These are phyloP conservation scores for Westerdykella sp. DNA, from an alignment of 2,329 filamentous ascomycete species.

Conservation along the genomic window DNA sequence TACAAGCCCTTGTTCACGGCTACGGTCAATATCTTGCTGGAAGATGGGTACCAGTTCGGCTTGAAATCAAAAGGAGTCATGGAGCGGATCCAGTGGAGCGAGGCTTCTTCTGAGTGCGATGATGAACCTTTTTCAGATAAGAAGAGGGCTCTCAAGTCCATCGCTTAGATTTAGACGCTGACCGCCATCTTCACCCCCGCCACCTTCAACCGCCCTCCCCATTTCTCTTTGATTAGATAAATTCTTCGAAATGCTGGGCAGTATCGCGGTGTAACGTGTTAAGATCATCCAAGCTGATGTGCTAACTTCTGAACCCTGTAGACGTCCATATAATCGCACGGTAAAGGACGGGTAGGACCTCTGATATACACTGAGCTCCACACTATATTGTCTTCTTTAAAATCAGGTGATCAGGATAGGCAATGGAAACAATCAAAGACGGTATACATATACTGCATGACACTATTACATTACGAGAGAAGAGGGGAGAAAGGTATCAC, in stretches of 20 bases:
- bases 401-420: too few species aligned
- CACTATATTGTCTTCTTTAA: too few species aligned
- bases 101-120: constrained; percentile 11
- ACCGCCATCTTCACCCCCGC: background rate
- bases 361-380: too few species aligned
- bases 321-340: background rate
- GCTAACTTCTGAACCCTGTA: too few species aligned
- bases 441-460: too few species aligned
- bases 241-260: background rate
- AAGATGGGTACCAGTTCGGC: constrained; percentile 9
- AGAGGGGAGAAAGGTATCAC: too few species aligned
- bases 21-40: constrained; percentile 12
- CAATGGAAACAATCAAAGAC: too few species aligned
- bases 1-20: constrained; percentile 9
- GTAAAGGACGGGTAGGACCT: background rate
- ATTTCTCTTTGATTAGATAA: too few species aligned
- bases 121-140: constrained; percentile 4
- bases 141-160: constrained; percentile 5
- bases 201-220: too few species aligned
- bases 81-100: constrained; percentile 12
- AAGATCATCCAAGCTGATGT: too few species aligned
- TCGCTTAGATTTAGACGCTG: background rate
- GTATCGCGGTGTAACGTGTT: too few species aligned
- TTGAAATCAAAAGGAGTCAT: constrained; percentile 10
- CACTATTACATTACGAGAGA: too few species aligned